Conservation (phyloP, 176 grass and related monocot genomes). For the Eremochloa ophiuroides region DNA sequence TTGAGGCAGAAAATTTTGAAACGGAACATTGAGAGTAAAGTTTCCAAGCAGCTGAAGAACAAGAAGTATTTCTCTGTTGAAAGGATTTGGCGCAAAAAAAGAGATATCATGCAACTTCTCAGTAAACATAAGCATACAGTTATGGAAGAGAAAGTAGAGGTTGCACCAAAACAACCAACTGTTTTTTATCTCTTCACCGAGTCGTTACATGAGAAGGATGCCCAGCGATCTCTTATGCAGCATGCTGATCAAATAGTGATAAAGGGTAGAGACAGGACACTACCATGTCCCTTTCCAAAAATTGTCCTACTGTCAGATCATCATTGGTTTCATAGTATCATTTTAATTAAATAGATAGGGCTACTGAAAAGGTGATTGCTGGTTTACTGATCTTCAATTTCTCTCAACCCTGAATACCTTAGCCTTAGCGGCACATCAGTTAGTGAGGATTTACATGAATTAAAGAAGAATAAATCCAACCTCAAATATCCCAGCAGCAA, state of each 20-base stretch:
- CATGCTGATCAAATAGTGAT: background rate
- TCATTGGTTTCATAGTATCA: background rate
- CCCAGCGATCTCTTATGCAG: too few relatives aligned
- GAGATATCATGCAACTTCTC: too few relatives aligned
- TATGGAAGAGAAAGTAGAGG: too few relatives aligned
- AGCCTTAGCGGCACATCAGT: background rate
- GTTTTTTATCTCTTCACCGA: too few relatives aligned
- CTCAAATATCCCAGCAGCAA: conserved; percentile 82
- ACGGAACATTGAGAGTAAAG: too few relatives aligned
- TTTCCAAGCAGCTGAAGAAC: too few relatives aligned
- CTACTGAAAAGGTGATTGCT: background rate
- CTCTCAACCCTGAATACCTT: background rate
- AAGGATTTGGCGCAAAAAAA: too few relatives aligned
- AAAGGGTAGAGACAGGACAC: background rate
- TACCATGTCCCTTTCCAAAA: background rate
- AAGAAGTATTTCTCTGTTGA: too few relatives aligned
- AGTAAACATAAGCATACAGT: too few relatives aligned
- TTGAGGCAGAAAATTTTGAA: too few relatives aligned
- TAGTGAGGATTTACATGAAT: conserved; percentile 10
- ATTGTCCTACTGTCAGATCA: background rate
- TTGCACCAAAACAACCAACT: too few relatives aligned
- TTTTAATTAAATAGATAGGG: background rate
- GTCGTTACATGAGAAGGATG: too few relatives aligned
- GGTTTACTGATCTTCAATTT: background rate
- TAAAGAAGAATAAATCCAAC: conserved; percentile 34